Evolutionary conservation across 192 early-diverging fungal genomes (phyloP).

Genomic region (Coemansia sp.): DNA sequence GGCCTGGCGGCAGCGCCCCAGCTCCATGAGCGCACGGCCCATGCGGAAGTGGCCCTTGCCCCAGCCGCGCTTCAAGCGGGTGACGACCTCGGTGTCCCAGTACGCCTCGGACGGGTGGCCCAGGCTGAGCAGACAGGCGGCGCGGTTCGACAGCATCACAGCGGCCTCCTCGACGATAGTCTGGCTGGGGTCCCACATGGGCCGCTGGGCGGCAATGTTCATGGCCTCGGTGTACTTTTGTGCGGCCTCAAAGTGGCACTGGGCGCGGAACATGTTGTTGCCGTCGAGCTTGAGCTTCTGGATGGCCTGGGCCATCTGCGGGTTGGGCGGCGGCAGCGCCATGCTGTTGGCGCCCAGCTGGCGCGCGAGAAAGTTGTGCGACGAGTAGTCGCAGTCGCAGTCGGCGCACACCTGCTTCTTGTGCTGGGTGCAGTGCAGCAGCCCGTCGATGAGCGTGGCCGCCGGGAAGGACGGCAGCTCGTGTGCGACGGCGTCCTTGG

Average conservation of each 20-base stretch:
- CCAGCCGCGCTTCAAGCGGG: constrained; percentile 65
- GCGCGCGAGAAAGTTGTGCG: constrained; percentile 64
- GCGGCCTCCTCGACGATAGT: constrained; percentile 63
- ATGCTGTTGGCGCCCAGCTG: constrained; percentile 59
- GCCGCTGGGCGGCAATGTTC: constrained; percentile 66
- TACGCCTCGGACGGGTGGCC: constrained; percentile 65
- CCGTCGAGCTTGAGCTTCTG: constrained; percentile 69
- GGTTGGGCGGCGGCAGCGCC: constrained; percentile 65
- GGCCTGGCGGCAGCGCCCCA: constrained; percentile 76
- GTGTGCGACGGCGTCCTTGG: constrained; percentile 1
- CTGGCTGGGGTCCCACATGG: constrained; percentile 70
- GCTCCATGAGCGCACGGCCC: constrained; percentile 79
- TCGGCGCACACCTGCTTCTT: constrained; percentile 58
- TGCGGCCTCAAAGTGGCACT: constrained; percentile 81
- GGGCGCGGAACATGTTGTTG: constrained; percentile 79
- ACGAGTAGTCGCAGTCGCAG: constrained; percentile 59
- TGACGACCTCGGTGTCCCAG: constrained; percentile 66
- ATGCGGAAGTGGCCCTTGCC: constrained; percentile 72
- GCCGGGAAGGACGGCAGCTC: constrained; percentile 8
- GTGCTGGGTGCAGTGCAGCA: constrained; percentile 63
- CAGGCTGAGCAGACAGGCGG: constrained; percentile 61
- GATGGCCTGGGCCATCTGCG: constrained; percentile 52
- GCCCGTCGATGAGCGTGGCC: constrained; percentile 38
- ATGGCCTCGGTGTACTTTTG: constrained; percentile 84
- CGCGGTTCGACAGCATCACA: constrained; percentile 61